Evolutionary conservation across 768 basidiomycete genomes (phyloP).

Genomic region (Cyathus striatus): DNA sequence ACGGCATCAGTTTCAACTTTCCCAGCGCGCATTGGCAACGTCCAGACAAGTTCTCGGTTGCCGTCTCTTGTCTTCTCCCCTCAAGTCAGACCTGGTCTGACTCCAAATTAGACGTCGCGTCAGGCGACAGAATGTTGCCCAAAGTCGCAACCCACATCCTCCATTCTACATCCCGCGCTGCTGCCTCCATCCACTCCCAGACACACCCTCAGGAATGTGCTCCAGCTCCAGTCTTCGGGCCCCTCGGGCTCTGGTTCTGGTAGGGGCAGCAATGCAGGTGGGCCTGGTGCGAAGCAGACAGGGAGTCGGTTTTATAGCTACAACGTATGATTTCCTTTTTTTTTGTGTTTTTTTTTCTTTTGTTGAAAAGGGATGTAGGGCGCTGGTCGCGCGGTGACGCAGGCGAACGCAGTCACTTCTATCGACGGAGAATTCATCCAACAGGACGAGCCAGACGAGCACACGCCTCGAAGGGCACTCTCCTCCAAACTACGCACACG

Average conservation of each 20-base stretch:
- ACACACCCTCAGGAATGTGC: conserved; percentile 70
- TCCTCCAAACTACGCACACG: too few species aligned
- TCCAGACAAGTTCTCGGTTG: too few species aligned
- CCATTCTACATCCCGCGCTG: conserved; percentile 72
- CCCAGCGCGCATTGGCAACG: too few species aligned
- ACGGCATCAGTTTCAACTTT: too few species aligned
- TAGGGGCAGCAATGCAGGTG: conserved; percentile 49
- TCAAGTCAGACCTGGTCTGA: not conserved
- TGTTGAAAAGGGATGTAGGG: conserved; percentile 35
- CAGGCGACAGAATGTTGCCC: too few species aligned
- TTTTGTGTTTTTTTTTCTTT: conserved; percentile 1
- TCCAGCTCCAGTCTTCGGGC: conserved; percentile 57
- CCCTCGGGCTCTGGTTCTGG: conserved; percentile 41
- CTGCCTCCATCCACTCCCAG: conserved; percentile 71
- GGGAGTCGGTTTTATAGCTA: conserved; percentile 71
- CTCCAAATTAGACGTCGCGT: not conserved
- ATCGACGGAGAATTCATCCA: conserved; percentile 54
- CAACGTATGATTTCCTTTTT: conserved; percentile 40
- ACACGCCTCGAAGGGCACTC: conserved; percentile 17
- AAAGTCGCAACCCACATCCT: conserved; percentile 79
- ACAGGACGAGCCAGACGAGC: conserved; percentile 18
- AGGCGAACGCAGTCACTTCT: conserved; percentile 58
- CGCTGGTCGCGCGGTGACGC: conserved; percentile 66
- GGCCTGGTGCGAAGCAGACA: conserved; percentile 69
- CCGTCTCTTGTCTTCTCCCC: too few species aligned